phyloP scores from a whole-genome alignment of 805 yeast species.

The Grigorovia yakushimaensis region DNA sequence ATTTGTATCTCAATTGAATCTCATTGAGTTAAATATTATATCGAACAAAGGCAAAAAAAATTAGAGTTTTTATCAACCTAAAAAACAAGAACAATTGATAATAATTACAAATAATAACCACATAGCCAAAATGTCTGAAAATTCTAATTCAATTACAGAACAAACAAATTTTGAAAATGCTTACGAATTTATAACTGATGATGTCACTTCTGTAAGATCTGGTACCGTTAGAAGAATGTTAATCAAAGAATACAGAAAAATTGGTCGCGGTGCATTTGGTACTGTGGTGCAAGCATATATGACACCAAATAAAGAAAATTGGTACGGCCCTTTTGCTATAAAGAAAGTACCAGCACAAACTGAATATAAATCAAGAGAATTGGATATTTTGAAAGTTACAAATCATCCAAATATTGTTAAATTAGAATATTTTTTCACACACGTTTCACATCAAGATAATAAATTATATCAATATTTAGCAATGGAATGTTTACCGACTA shows the following conservation, averaged over 20 bases:
- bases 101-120: too few species aligned
- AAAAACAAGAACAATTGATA: too few species aligned
- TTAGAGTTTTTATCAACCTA: too few species aligned
- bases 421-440: constrained; percentile 61
- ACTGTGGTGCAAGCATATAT: constrained; percentile 69
- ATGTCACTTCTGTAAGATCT: constrained; percentile 54
- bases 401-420: constrained; percentile 73
- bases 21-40: too few species aligned
- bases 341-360: constrained; percentile 83
- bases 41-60: too few species aligned
- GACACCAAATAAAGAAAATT: constrained; percentile 32
- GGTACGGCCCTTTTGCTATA: constrained; percentile 79
- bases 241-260: constrained; percentile 59
- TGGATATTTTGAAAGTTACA: constrained; percentile 64
- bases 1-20: too few species aligned
- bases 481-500: constrained; percentile 81
- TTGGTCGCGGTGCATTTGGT: constrained; percentile 84
- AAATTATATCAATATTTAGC: constrained; percentile 70
- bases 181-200: constrained; percentile 43
- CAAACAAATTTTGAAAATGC: not conserved
- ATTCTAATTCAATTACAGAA: not conserved
- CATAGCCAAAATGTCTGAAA: not conserved
- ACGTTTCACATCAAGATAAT: constrained; percentile 51
- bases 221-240: constrained; percentile 50
- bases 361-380: constrained; percentile 73